A percentile compares a stretch with the other conserved stretches of the same genome.
phyloP scores from a whole-genome alignment of 2,329 filamentous ascomycete species.

The Fusarium oligoseptatum region DNA sequence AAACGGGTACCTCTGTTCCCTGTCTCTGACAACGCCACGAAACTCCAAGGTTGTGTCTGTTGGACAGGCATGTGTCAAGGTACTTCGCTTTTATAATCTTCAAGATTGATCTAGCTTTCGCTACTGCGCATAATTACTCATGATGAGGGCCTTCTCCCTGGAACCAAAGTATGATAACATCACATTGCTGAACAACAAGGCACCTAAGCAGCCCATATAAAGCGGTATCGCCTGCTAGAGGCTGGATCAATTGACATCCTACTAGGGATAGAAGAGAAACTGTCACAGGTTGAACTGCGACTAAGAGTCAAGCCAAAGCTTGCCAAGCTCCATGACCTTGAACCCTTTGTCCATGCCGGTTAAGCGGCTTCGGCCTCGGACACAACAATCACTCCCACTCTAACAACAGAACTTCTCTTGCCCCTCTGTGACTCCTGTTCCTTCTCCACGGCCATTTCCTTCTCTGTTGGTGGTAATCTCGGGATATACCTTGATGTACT shows the following conservation, averaged over 20 bases:
- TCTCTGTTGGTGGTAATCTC: background rate
- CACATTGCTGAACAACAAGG: background rate
- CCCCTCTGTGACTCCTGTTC: background rate
- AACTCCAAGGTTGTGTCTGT: no score
- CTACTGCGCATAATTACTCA: background rate
- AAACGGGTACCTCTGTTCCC: background rate
- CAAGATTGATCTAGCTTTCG: background rate
- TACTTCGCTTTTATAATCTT: no score
- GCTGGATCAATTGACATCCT: background rate
- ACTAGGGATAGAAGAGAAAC: background rate
- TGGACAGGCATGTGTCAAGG: no score
- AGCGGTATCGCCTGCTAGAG: background rate
- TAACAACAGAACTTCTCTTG: background rate
- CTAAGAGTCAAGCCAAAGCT: background rate
- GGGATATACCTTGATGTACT: background rate
- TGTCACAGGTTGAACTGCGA: background rate
- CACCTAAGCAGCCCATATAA: background rate
- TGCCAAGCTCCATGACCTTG: background rate
- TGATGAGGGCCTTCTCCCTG: no score
- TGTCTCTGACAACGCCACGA: no score
- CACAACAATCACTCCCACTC: background rate
- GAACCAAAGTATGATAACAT: background rate
- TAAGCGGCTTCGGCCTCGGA: background rate
- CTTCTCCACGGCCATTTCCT: background rate
- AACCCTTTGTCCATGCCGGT: background rate